These are phyloP conservation scores for Ustilago vetiveriae DNA, from an alignment of 1,284 basidiomycete species.

Conservation along the genomic window DNA sequence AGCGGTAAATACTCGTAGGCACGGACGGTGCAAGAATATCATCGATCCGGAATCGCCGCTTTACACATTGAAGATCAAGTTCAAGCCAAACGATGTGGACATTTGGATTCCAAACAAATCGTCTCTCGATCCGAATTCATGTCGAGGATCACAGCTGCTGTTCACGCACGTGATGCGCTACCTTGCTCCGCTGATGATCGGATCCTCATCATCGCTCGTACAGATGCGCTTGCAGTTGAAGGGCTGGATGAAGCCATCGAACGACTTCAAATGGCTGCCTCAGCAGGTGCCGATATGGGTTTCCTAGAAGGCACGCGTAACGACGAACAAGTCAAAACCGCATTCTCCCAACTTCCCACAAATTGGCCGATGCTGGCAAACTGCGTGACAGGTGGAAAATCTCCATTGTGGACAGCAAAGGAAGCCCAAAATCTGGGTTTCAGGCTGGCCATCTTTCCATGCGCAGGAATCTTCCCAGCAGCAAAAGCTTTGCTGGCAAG, in stretches of 20 bases:
- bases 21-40: constrained; percentile 78
- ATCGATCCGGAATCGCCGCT: constrained; percentile 77
- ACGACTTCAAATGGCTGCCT: constrained; percentile 77
- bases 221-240: constrained; percentile 80
- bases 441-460: constrained; percentile 48
- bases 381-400: constrained; percentile 43
- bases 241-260: constrained; percentile 81
- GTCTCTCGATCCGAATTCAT: constrained; percentile 80
- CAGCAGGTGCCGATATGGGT: constrained; percentile 81
- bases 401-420: constrained; percentile 31
- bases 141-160: constrained; percentile 79
- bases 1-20: no score
- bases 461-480: constrained; percentile 45
- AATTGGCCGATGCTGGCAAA: constrained; percentile 39
- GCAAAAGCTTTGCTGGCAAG: constrained; percentile 26
- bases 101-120: constrained; percentile 81
- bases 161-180: constrained; percentile 54
- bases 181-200: constrained; percentile 76
- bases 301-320: constrained; percentile 78
- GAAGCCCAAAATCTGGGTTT: constrained; percentile 28
- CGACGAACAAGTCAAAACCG: constrained; percentile 74
- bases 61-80: constrained; percentile 86
- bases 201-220: constrained; percentile 82
- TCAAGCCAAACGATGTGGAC: constrained; percentile 80
- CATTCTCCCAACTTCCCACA: constrained; percentile 73